Evolutionary conservation across 2,329 filamentous ascomycete species (phyloP), one percentile per base, ranked within the genome.

Genomic region (Aspergillus sp.): DNA sequence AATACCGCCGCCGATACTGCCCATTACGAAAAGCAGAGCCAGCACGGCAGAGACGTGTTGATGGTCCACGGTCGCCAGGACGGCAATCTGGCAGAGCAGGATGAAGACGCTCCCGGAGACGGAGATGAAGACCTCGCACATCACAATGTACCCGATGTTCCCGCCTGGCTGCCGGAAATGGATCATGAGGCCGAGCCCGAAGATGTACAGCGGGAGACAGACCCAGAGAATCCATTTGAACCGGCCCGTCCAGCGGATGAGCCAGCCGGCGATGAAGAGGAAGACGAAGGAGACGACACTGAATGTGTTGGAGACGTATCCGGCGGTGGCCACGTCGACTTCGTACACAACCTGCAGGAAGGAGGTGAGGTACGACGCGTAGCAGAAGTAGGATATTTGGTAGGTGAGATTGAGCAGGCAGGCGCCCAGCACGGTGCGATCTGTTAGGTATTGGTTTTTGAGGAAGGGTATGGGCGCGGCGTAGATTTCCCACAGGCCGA

Each of bases 91-190:
- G 51, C 81, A 75, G 55, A 75, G 74, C 53, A 86, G 79, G 53
- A 81, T 78, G 6, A 85, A 75, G n/a, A 78, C 76, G 22, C 80
- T 79, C 5, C 82, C 82, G 4, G 76, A 79, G 41, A 85, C 78
- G 1, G 83, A 79, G 58, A 86, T 81, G 66, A 85, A 81, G 58
- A 86, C 79, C 64, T 86, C 81, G 59, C 80, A 83, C 80, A 85
- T 82, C 66, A 85, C 70, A 13, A 85, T 73, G 65, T 81, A 84
- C 2, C 81, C 81, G 41, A 85, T 74, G 44, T 56, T 77, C 70
- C 36, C 81, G 76, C 58, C 78, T 0, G 67, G 64, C 0, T 59
- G 74, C 5, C 83, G 81, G 74, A 85, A 85, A 53, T 82, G 69
- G 63, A 85, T 82, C 81, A 85, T 83, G 24, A 85, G 72, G 1